Conservation (phyloP, 2,329 filamentous ascomycete species). For the Fusarium odoratissimum region DNA sequence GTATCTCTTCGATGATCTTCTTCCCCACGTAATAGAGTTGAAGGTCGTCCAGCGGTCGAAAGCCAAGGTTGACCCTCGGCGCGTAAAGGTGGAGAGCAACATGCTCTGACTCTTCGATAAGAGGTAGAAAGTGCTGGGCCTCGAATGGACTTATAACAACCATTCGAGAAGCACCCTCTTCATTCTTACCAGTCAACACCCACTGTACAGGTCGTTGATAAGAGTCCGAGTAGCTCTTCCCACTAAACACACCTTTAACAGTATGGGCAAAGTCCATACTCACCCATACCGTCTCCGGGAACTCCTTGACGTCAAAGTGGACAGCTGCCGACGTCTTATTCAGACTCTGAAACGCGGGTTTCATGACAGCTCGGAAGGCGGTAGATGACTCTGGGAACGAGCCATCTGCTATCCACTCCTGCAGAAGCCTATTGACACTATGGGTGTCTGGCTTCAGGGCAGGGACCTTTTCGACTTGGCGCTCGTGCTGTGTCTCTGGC, state of each 20-base stretch:
- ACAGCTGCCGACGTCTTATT: conserved; percentile 30
- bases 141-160: conserved; percentile 68
- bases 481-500: conserved; percentile 71
- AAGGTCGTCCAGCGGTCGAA: conserved; percentile 27
- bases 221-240: conserved; percentile 15
- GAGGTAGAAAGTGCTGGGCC: conserved; percentile 61
- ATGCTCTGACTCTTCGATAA: conserved; percentile 49
- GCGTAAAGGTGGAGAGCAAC: conserved; percentile 63
- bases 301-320: conserved; percentile 17
- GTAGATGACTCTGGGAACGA: background rate
- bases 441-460: conserved; percentile 53
- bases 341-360: conserved; percentile 33
- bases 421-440: conserved; percentile 56
- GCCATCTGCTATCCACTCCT: conserved; percentile 1
- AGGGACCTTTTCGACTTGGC: conserved; percentile 62
- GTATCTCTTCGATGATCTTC: background rate
- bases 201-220: conserved; percentile 44
- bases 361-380: conserved; percentile 10
- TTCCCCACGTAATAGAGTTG: conserved; percentile 29
- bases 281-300: conserved; percentile 26
- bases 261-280: conserved; percentile 36
- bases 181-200: conserved; percentile 11
- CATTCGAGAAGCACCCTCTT: background rate
- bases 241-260: background rate
- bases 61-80: conserved; percentile 53